phyloP scores from a whole-genome alignment of 768 basidiomycete genomes.

The Nidula microcarpa region DNA sequence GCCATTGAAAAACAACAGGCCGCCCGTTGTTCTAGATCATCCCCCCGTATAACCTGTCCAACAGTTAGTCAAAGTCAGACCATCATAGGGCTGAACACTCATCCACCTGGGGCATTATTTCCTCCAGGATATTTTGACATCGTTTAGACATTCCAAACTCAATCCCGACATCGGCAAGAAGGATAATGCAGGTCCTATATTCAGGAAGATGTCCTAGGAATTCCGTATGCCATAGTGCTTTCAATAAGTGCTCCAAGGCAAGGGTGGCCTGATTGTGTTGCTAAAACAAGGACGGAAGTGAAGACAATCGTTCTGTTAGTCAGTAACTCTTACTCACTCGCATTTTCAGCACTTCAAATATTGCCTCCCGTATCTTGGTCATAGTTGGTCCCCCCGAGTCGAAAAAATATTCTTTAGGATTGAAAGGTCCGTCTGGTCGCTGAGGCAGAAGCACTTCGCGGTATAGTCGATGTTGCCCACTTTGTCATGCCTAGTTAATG shows the following conservation, averaged over 20 bases:
- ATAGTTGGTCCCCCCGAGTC: slow-evolving; percentile 32
- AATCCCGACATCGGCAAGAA: slow-evolving; percentile 76
- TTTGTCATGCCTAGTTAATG: slow-evolving; percentile 12
- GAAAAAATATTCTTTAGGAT: slow-evolving; percentile 56
- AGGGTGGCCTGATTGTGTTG: slow-evolving; percentile 59
- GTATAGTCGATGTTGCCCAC: slow-evolving; percentile 64
- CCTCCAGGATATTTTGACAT: slow-evolving; percentile 63
- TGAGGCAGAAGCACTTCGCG: slow-evolving; percentile 62
- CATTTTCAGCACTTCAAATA: slow-evolving; percentile 44
- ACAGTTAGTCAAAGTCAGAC: neutral
- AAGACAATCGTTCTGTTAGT: too few species aligned
- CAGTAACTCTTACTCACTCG: slow-evolving; percentile 28
- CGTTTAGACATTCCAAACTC: slow-evolving; percentile 75
- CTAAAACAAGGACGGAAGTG: slow-evolving; percentile 30
- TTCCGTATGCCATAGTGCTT: slow-evolving; percentile 76
- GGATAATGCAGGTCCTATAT: slow-evolving; percentile 65
- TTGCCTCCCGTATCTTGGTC: slow-evolving; percentile 37
- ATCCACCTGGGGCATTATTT: slow-evolving; percentile 77
- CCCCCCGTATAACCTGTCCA: slow-evolving; percentile 60
- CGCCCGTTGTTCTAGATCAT: slow-evolving; percentile 74
- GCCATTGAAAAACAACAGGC: slow-evolving; percentile 72
- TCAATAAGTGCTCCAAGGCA: slow-evolving; percentile 64
- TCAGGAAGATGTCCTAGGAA: slow-evolving; percentile 65
- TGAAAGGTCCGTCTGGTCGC: slow-evolving; percentile 52
- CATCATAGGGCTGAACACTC: neutral